Evolutionary conservation across 768 basidiomycete species (phyloP).

Genomic region (Pholiota molesta): DNA sequence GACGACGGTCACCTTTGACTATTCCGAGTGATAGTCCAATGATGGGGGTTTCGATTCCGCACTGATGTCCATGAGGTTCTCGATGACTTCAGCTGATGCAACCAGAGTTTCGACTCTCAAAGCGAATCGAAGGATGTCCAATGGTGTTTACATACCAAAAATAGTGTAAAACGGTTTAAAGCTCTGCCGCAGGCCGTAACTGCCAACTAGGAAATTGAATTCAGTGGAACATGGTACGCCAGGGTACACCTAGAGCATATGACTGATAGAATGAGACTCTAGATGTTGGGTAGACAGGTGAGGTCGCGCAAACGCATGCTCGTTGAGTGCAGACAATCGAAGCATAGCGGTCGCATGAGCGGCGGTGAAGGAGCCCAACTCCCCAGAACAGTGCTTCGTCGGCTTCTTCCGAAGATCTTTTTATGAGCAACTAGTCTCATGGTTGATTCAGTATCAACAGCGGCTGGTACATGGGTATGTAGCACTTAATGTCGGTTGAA

Average conservation of each 20-base stretch:
- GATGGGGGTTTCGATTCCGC: no score
- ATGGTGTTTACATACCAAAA: no score
- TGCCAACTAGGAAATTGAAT: neutral
- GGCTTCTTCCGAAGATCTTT: neutral
- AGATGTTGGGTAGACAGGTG: neutral
- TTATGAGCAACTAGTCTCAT: neutral
- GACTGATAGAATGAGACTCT: neutral
- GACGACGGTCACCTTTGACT: neutral
- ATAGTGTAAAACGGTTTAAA: neutral
- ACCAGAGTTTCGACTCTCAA: neutral
- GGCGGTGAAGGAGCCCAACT: neutral
- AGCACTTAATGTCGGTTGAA: constrained; percentile 4
- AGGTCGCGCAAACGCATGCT: neutral
- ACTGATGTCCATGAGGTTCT: neutral
- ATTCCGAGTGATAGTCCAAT: no score
- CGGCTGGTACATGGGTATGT: neutral
- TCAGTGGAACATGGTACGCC: neutral
- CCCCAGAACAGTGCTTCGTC: no score
- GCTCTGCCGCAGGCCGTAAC: neutral
- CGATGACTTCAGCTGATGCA: neutral
- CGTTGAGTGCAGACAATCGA: neutral
- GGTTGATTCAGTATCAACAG: neutral
- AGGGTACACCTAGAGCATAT: neutral
- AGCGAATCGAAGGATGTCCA: neutral
- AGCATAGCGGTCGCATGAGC: neutral